Conservation (phyloP, 768 basidiomycete genomes). For the Krasilnikovozyma curviuscula region DNA sequence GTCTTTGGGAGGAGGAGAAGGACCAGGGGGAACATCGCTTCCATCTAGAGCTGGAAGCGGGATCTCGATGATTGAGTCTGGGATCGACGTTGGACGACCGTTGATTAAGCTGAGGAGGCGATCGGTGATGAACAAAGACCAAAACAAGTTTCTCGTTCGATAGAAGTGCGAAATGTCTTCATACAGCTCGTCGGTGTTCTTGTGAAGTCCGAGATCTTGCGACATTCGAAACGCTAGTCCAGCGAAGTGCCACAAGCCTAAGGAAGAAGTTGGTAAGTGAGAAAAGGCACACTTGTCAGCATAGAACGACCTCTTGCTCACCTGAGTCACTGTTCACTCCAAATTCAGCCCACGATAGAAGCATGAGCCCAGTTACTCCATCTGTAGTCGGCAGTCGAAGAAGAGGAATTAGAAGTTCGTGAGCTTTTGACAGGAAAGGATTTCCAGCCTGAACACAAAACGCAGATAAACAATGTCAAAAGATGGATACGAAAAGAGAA, state of each 20-base stretch:
- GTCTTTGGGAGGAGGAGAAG: conserved; percentile 16
- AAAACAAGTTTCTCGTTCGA: conserved; percentile 21
- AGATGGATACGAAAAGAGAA: too few relatives aligned
- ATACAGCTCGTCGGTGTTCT: conserved; percentile 19
- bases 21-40: conserved; percentile 24
- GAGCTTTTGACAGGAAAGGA: conserved; percentile 25
- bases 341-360: conserved; percentile 22
- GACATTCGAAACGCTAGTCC: conserved; percentile 24
- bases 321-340: conserved; percentile 21
- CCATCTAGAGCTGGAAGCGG: conserved; percentile 21
- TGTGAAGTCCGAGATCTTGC: conserved; percentile 21
- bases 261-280: neutral
- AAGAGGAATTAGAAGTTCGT: conserved; percentile 20
- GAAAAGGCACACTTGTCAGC: neutral
- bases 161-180: conserved; percentile 21
- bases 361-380: conserved; percentile 19
- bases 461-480: too few relatives aligned
- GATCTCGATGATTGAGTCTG: conserved; percentile 23
- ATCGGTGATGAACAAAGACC: conserved; percentile 23
- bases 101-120: conserved; percentile 20
- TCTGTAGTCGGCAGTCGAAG: conserved; percentile 23
- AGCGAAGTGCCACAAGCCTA: conserved; percentile 10
- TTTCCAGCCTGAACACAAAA: conserved; percentile 12
- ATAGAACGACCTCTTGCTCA: neutral
- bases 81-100: conserved; percentile 16